Base-by-base conservation (phyloP, 225 moss, liverwort and hornwort species). In the Sphagnum tenellum region DNA sequence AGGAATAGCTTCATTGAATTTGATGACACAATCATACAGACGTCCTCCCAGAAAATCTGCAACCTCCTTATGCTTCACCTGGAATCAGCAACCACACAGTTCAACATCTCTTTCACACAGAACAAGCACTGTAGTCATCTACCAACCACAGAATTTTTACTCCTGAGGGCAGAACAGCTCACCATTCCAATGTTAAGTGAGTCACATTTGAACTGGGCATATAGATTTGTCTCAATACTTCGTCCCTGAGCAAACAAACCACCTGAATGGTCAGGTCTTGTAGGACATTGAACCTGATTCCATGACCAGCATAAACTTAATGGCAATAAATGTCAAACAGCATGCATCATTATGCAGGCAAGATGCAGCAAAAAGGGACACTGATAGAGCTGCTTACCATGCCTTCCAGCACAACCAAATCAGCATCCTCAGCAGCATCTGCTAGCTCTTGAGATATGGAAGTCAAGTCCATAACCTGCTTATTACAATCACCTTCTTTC, bases 141-240 rank as follows among this genome's bases (percentile, higher is more conserved):
- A 29, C 29, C 29, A 29, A 29, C 29, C 29, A 29, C 29, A 29
- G 1, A 29, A 29, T 1, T 29, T 29, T 29, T 29, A 29, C 29
- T 29, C 0, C 29, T 29, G 29, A 29, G 29, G 29, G 29, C 14
- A 9, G 3, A 57, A 62, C 29, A 3, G 48, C 77, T 47, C 71
- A 89, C 92, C 95, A 96, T 92, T 74, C 89, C 95, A 47, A 96
- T 71, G 66, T 92, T 96, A 64, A 91, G 72, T 3, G 95, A 92
- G 71, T 96, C 95, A 48, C 89, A 90, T 65, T 88, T 85, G 72
- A 96, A 96, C 70, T 88, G 92, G 2, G 88, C 85, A 75, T 83
- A 89, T 60, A 96, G 72, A 71, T 96, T 96, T 55, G 95, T 92
- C 82, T 96, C 95, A 66, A 96, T 87, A 48, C 89, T 82, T 66